Evolutionary conservation across 2,329 filamentous ascomycete species (phyloP).

Genomic region (Hypoxylon sp.): DNA sequence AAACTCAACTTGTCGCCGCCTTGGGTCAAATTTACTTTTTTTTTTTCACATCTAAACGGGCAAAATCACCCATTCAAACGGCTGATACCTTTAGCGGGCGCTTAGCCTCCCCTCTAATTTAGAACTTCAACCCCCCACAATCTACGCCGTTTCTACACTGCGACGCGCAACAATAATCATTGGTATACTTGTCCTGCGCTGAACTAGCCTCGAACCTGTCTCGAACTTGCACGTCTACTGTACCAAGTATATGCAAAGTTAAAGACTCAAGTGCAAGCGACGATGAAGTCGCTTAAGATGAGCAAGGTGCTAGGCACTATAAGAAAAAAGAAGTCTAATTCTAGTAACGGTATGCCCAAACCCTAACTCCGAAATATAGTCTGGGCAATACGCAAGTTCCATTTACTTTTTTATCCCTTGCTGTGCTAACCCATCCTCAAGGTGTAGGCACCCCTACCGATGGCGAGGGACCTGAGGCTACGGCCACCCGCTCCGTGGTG

Average conservation of each 20-base stretch:
- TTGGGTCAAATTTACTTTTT: slow-evolving; percentile 19
- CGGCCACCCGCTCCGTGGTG: slow-evolving; percentile 77
- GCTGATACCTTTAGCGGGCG: slow-evolving; percentile 10
- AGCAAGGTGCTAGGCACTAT: slow-evolving; percentile 71
- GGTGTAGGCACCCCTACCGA: slow-evolving; percentile 50
- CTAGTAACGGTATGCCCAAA: slow-evolving; percentile 50
- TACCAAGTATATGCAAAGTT: slow-evolving; percentile 23
- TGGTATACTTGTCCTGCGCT: slow-evolving; percentile 6
- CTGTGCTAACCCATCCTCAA: slow-evolving; percentile 20
- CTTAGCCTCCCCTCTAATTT: slow-evolving; percentile 14
- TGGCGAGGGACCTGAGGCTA: slow-evolving; percentile 76
- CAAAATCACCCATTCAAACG: slow-evolving; percentile 7
- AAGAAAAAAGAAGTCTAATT: slow-evolving; percentile 60
- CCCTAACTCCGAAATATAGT: slow-evolving; percentile 12
- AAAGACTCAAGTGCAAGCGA: slow-evolving; percentile 6
- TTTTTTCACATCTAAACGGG: slow-evolving; percentile 10
- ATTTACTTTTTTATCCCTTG: slow-evolving; percentile 26
- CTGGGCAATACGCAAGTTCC: slow-evolving; percentile 11
- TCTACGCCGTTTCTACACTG: slow-evolving; percentile 13
- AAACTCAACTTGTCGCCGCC: slow-evolving; percentile 21
- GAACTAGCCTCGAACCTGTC: slow-evolving; percentile 8
- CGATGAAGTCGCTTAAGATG: slow-evolving; percentile 67
- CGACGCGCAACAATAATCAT: slow-evolving; percentile 18
- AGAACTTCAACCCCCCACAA: slow-evolving; percentile 1
- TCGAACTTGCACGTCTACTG: slow-evolving; percentile 11